Conservation (phyloP, 352 stramenopile species). For the Poterioochromonas sp. region DNA sequence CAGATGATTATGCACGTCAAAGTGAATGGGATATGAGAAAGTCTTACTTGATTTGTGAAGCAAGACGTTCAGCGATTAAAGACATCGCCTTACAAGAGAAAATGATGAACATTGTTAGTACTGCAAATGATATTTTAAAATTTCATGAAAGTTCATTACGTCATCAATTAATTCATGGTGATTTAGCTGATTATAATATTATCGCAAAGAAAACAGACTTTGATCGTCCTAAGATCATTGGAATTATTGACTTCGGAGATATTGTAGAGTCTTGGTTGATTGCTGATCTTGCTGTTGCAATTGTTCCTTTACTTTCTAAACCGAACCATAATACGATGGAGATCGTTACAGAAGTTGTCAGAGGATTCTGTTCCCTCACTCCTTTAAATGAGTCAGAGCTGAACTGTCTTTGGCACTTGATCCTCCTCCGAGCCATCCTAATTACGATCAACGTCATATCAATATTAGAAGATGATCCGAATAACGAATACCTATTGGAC, state of each 20-base stretch:
- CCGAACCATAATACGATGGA: background rate
- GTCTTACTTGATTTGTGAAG: background rate
- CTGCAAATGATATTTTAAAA: background rate
- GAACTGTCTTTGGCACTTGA: background rate
- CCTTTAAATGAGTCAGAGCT: background rate
- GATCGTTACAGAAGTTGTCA: background rate
- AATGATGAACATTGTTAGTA: background rate
- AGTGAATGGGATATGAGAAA: background rate
- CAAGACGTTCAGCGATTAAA: background rate
- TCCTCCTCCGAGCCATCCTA: background rate
- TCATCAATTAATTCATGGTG: conserved; percentile 15
- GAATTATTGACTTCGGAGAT: conserved; percentile 27
- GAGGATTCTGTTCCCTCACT: background rate
- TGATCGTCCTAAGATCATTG: background rate
- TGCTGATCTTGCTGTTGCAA: background rate
- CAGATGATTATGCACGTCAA: background rate
- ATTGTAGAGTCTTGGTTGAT: background rate
- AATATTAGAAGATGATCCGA: background rate
- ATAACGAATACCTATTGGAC: conserved; percentile 2
- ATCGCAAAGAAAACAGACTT: background rate
- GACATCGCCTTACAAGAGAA: background rate
- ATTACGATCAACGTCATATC: background rate
- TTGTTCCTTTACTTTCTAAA: background rate
- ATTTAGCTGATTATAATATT: conserved; percentile 20
- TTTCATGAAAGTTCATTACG: background rate